Evolutionary conservation across 2,329 filamentous ascomycete species (phyloP), one percentile per base, ranked within the genome.

Genomic region (Sarocladium kiliense): DNA sequence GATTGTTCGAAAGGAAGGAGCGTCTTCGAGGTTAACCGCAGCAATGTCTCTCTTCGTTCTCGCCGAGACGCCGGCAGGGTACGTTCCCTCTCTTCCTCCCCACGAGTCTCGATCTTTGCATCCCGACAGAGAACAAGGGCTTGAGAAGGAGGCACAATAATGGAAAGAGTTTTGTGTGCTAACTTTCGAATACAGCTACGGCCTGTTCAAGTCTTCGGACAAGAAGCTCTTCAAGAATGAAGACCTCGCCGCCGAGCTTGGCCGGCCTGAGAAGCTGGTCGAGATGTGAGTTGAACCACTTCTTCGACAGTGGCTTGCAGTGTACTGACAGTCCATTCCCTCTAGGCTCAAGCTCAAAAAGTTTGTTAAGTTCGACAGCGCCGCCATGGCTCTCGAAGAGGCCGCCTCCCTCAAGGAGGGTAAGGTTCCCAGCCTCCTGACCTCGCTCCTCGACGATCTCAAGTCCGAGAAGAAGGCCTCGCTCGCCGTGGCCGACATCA

Each of bases 401-500:
- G 90, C 92, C 65, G 86, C 90, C 55, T 84, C 90, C 39, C 77
- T 99, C 59, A 88, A 91, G 62, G 93, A 97, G 68, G 92, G 92
- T 72, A 97, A 97, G 77, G 91, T 97, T 60, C 95, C 93, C 49
- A 87, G 91, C 57, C 86, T 94, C 73, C 81, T 99, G 60, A 79
- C 88, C 54, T 82, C 80, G 63, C 83, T 99, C 59, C 86, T 99
- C 63, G 85, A 96, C 63, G 86, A 87, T 54, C 86, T 97, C 74
- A 97, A 97, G 77, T 88, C 95, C 70, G 94, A 99, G 82, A 96
- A 96, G 80, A 97, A 99, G 78, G 87, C 90, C 41, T 95, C 92
- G 19, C 81, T 99, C 62, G 93, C 91, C 56, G 93, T 99, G 61
- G 91, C 91, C 61, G 94, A 99, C 69, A 87, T 90, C 58, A 96